phyloP scores from a whole-genome alignment of 192 early-diverging fungal species.

The Coemansia sp. region DNA sequence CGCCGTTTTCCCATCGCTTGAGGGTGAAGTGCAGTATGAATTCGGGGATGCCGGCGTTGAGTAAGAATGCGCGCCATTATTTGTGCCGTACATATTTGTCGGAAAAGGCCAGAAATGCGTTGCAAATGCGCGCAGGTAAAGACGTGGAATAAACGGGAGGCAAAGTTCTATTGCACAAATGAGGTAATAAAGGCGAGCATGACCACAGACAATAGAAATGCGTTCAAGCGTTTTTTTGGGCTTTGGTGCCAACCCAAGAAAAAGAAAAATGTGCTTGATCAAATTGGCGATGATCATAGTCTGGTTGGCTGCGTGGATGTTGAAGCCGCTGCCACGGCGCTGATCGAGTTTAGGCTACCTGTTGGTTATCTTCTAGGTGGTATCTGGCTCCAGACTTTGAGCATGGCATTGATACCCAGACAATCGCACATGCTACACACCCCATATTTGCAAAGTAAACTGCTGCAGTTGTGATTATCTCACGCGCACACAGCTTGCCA shows the following conservation, averaged over 20 bases:
- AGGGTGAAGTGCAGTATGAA: slow-evolving; percentile 16
- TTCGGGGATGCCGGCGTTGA: slow-evolving; percentile 42
- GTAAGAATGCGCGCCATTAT: slow-evolving; percentile 25
- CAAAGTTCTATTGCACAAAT: background rate
- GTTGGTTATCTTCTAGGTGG: background rate
- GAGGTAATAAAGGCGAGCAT: background rate
- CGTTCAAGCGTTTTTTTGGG: background rate
- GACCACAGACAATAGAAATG: background rate
- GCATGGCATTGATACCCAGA: no score
- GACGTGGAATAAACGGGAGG: background rate
- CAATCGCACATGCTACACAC: background rate
- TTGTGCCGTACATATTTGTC: slow-evolving; percentile 26
- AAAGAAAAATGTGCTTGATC: background rate
- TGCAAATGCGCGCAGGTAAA: background rate
- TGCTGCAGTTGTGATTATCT: no score
- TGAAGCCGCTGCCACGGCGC: background rate
- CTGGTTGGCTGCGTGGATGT: background rate
- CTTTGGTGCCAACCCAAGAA: background rate
- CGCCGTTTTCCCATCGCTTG: slow-evolving; percentile 17
- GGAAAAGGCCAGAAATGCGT: background rate
- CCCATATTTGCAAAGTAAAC: no score
- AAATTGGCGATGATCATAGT: background rate
- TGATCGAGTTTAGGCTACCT: background rate
- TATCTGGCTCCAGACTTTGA: no score
- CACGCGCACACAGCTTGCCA: no score